phyloP scores from a whole-genome alignment of 2,329 filamentous ascomycete genomes.

The Fonsecaea erecta region DNA sequence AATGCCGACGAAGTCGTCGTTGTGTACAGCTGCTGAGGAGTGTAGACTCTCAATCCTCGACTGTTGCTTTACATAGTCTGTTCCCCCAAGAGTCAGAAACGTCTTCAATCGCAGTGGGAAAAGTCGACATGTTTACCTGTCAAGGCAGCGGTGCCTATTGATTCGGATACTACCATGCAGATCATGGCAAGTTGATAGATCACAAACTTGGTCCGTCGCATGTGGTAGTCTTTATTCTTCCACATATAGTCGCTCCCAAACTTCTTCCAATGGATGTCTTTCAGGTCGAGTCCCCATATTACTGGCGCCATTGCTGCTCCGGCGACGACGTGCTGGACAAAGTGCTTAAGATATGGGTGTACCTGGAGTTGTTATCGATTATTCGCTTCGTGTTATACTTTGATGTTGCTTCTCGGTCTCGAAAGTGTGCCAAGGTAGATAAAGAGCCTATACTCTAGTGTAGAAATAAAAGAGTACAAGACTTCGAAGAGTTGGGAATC shows the following conservation, averaged over 20 bases:
- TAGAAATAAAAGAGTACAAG: constrained; percentile 2
- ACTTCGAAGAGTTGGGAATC: not conserved
- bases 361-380: not conserved
- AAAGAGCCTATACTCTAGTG: not conserved
- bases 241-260: constrained; percentile 65
- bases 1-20: constrained; percentile 61
- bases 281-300: constrained; percentile 63
- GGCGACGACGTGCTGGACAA: not conserved
- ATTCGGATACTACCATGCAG: constrained; percentile 61
- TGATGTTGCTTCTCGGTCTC: not conserved
- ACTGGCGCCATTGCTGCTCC: constrained; percentile 47
- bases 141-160: constrained; percentile 60
- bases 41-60: constrained; percentile 50
- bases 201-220: constrained; percentile 63
- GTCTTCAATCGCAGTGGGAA: not conserved
- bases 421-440: constrained; percentile 2
- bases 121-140: constrained; percentile 49
- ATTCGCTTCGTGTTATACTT: not conserved
- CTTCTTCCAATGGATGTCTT: constrained; percentile 63
- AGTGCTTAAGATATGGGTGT: not conserved
- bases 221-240: constrained; percentile 57
- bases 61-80: constrained; percentile 62
- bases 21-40: constrained; percentile 53
- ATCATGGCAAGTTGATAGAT: constrained; percentile 66
- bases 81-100: constrained; percentile 1